Conservation (phyloP, 2,329 filamentous ascomycete species). For the Aspergillus thermomutatus region DNA sequence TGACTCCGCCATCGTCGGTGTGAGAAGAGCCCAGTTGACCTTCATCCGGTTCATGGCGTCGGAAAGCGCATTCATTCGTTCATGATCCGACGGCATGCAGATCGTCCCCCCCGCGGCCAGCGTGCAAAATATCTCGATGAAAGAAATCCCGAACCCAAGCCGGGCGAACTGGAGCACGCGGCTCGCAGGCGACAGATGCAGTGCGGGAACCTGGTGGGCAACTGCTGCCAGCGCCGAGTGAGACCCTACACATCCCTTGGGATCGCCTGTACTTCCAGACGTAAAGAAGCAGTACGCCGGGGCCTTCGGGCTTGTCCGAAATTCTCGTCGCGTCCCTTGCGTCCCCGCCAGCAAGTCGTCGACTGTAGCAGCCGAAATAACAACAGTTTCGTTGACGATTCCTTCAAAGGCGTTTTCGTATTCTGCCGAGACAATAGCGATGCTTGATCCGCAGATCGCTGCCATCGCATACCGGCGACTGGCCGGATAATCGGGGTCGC, state of each 20-base stretch:
- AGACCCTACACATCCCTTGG: conserved; percentile 39
- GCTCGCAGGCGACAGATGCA: neutral
- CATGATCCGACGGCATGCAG: conserved; percentile 40
- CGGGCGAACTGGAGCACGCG: neutral
- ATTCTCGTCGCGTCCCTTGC: no score
- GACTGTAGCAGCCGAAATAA: no score
- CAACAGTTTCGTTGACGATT: no score
- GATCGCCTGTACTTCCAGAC: conserved; percentile 43
- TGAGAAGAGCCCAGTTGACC: neutral
- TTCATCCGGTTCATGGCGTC: conserved; percentile 41
- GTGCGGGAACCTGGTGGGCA: neutral
- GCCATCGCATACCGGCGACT: no score
- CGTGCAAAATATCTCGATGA: neutral
- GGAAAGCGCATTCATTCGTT: conserved; percentile 39
- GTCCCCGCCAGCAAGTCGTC: no score
- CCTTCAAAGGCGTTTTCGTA: no score
- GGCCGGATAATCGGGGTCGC: neutral
- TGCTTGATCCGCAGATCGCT: no score
- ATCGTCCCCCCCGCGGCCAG: conserved; percentile 35
- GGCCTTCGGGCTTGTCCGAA: no score
- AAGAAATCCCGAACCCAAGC: neutral
- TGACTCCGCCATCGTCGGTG: neutral
- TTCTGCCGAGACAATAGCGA: no score
- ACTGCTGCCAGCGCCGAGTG: conserved; percentile 33
- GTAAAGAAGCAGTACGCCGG: conserved; percentile 41